Conservation (phyloP, 768 basidiomycete species). For the Clathrus columnatus region DNA sequence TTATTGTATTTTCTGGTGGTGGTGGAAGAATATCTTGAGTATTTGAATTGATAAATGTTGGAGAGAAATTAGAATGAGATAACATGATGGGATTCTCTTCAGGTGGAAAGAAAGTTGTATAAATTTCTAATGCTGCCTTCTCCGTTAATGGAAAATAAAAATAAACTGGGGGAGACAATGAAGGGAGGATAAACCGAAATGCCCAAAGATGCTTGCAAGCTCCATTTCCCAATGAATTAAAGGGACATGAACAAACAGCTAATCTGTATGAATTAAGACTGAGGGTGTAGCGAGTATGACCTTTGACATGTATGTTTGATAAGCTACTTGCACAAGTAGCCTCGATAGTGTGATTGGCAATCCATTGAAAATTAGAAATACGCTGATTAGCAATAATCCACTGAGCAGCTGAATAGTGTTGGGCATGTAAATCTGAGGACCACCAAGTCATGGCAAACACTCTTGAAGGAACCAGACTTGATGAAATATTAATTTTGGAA, state of each 20-base stretch:
- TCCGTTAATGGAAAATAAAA: background rate
- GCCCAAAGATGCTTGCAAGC: slow-evolving; percentile 6
- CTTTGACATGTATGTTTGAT: background rate
- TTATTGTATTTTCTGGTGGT: background rate
- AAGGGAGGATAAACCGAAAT: background rate
- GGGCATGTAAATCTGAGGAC: background rate
- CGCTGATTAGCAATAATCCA: background rate
- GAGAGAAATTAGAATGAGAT: too few species aligned
- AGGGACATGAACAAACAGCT: background rate
- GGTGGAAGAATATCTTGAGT: background rate
- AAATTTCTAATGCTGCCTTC: background rate
- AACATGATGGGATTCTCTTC: too few species aligned
- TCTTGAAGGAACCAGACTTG: background rate
- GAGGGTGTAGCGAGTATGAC: background rate
- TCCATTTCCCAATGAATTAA: background rate
- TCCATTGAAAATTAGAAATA: background rate
- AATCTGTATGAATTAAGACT: background rate
- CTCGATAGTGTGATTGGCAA: background rate
- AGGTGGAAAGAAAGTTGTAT: background rate
- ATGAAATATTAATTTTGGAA: background rate
- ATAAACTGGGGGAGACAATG: background rate
- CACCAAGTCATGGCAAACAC: background rate
- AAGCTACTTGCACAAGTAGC: slow-evolving; percentile 1
- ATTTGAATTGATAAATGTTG: background rate
- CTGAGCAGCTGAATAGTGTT: background rate